Evolutionary conservation across 768 basidiomycete species (phyloP).

Genomic region (Basidioascus undulatus): DNA sequence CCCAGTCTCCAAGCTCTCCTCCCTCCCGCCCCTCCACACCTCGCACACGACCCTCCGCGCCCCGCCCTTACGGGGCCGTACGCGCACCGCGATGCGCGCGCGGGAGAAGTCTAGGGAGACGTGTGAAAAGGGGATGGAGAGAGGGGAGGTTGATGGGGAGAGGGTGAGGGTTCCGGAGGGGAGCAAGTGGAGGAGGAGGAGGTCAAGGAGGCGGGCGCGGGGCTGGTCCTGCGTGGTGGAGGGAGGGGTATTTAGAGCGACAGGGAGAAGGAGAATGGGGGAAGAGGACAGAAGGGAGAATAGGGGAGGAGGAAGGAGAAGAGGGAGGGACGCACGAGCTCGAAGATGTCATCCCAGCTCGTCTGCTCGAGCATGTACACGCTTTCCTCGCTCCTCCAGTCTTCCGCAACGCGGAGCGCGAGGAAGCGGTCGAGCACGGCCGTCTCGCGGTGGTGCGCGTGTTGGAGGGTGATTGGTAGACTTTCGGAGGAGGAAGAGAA

Average conservation of each 20-base stretch:
- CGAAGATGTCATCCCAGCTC: constrained; percentile 43
- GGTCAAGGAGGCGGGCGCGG: neutral
- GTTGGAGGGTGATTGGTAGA: constrained; percentile 15
- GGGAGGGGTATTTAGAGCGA: no score
- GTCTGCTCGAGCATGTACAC: constrained; percentile 48
- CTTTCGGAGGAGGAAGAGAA: constrained; percentile 6
- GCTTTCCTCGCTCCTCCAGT: no score
- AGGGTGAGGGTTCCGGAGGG: neutral
- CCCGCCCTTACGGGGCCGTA: neutral
- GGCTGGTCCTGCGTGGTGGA: no score
- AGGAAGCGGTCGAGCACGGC: constrained; percentile 53
- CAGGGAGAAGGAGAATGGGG: no score
- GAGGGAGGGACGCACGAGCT: neutral
- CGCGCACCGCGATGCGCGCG: neutral
- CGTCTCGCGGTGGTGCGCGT: constrained; percentile 44
- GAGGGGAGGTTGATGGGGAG: neutral
- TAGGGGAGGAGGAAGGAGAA: neutral
- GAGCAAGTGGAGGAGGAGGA: neutral
- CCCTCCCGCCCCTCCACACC: neutral
- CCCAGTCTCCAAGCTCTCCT: constrained; percentile 1
- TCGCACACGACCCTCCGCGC: neutral
- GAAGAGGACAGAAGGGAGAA: no score
- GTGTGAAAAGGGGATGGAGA: constrained; percentile 1
- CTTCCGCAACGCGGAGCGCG: constrained; percentile 51
- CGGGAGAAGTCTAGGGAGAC: neutral